Percentiles rank a stretch among this genome's conserved stretches.
Conservation (phyloP, 169 alveolate genomes). For the Sarcocystis neurona region DNA sequence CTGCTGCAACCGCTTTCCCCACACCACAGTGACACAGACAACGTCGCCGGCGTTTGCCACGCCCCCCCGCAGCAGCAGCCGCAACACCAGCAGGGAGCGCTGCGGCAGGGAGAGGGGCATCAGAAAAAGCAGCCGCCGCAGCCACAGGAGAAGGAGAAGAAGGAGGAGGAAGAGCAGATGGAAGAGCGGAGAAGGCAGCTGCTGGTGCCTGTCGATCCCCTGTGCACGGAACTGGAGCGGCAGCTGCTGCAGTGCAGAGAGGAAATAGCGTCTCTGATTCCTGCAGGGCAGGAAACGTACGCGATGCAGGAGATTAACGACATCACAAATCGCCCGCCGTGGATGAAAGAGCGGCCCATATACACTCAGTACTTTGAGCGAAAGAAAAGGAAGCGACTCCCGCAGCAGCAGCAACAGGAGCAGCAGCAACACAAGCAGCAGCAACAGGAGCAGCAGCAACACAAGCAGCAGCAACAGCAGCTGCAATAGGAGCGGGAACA, state of each 20-base stretch:
- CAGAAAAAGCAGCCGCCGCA: neutral
- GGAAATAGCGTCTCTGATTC: neutral
- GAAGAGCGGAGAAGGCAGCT: neutral
- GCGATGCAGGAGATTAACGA: constrained; percentile 13
- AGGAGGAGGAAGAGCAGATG: neutral
- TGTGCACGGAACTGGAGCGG: neutral
- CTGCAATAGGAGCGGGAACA: too few relatives aligned
- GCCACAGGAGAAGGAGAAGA: neutral
- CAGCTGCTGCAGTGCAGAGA: constrained; percentile 2
- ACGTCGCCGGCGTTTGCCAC: too few relatives aligned
- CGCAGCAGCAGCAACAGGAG: too few relatives aligned
- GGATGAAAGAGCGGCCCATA: constrained; percentile 25
- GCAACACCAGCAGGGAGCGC: neutral
- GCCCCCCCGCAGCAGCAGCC: too few relatives aligned
- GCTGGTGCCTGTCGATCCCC: neutral
- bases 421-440: too few relatives aligned
- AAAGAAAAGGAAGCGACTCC: neutral
- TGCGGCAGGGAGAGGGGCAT: neutral
- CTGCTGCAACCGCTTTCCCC: neutral
- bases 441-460: too few relatives aligned
- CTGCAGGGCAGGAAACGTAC: constrained; percentile 19
- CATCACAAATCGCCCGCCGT: constrained; percentile 31
- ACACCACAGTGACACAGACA: too few relatives aligned
- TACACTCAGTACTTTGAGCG: neutral
- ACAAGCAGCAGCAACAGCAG: too few relatives aligned